Percentiles rank a stretch among this genome's conserved stretches.
These are phyloP conservation scores for Polygonum aviculare DNA, from an alignment of 148 eudicot species.

Conservation along the genomic window DNA sequence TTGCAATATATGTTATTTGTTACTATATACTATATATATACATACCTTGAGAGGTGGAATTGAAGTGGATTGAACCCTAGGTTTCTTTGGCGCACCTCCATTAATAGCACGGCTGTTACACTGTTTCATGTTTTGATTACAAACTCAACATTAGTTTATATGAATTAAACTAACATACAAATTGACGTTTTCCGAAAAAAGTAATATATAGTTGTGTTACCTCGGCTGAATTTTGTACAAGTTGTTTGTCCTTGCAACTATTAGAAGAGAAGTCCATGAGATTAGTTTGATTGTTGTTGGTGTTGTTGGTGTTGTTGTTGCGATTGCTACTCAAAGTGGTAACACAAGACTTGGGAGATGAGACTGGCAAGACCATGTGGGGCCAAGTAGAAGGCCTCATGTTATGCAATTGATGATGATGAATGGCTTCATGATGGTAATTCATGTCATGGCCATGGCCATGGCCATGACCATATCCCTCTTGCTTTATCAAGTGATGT, in stretches of 20 bases:
- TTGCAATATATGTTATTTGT: neutral
- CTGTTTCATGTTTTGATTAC: neutral
- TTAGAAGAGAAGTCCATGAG: slow-evolving; percentile 8
- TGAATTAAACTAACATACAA: neutral
- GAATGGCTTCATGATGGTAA: slow-evolving; percentile 1
- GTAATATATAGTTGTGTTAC: neutral
- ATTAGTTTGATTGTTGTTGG: neutral
- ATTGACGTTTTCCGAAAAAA: neutral
- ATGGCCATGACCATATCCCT: neutral
- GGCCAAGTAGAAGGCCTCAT: slow-evolving; percentile 10
- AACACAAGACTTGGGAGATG: slow-evolving; percentile 10
- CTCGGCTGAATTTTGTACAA: neutral
- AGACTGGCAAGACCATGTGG: slow-evolving; percentile 1
- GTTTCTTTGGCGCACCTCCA: slow-evolving; percentile 12
- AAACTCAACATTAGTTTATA: no score
- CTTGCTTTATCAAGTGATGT: slow-evolving; percentile 5
- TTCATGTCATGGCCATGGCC: slow-evolving; percentile 10
- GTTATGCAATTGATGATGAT: neutral
- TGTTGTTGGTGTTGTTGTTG: neutral
- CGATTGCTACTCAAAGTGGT: neutral
- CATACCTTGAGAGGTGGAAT: slow-evolving; percentile 12
- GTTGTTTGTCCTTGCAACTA: slow-evolving; percentile 7
- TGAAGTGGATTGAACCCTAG: slow-evolving; percentile 14
- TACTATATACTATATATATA: neutral
- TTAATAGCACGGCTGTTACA: neutral